Evolutionary conservation across 176 grass and related monocot genomes (phyloP), one percentile per base, ranked within the genome.

Genomic region (Canna indica): DNA sequence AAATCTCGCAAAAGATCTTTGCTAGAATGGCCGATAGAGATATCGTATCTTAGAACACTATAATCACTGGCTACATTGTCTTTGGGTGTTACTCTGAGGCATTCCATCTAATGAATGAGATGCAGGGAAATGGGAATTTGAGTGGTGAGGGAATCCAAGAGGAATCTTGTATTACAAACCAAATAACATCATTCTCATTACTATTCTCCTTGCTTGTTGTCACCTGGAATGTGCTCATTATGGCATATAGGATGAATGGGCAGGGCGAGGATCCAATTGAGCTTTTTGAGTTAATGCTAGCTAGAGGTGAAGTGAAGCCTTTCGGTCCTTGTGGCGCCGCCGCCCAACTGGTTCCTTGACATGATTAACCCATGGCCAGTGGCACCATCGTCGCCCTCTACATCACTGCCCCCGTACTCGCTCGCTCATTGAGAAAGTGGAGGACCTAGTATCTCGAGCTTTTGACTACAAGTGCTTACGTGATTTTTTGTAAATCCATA

Each of bases 221-320:
- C 83, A 96, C 92, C 59, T 96, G 92, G 92, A 96, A 96, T 69
- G 92, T 91, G n/a, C 85, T 96, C 38, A 89, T 96, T 76, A 89
- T 91, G 92, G 92, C 85, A 15, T 88, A 91, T 45, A 88, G 92
- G 50, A 96, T 96, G 92, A 88, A 91, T 34, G 92, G 92, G 20
- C 83, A 79, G 27, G 92, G 92, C 18, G 74, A 65, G 20, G 76
- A 89, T 30, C 83, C 92, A 14, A 47, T 91, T 28, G 76, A 63
- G 26, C 76, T 91, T 64, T 91, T 96, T 35, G 81, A 96, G 36
- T 42, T 39, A 22, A 96, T 96, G 92, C 57, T 80, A 70, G 77
- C 44, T 15, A 71, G 70, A 76, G 82, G 67, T 26, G 92, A 96
- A 79, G 88, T 81, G 0, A 77, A 64, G 29, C 88, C 88, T n/a